Evolutionary conservation across 2,329 filamentous ascomycete species (phyloP).

Genomic region (Diaporthe sp.): DNA sequence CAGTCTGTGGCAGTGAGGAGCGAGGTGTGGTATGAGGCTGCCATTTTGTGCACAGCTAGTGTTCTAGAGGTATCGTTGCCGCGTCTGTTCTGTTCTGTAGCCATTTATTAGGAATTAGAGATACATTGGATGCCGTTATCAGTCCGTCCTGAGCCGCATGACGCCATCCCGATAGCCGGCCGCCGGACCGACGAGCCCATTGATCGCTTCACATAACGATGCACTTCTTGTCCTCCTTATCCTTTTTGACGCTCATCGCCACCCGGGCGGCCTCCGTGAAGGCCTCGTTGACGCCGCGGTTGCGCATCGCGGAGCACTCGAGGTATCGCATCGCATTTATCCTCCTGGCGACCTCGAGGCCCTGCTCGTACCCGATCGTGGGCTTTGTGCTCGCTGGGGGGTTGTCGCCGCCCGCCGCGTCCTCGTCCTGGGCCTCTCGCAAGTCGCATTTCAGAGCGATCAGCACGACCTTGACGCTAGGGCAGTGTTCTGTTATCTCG

Average conservation of each 20-base stretch:
- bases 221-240: constrained; percentile 74
- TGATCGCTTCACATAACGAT: constrained; percentile 65
- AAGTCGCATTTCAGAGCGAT: constrained; percentile 98
- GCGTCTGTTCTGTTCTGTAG: constrained; percentile 34
- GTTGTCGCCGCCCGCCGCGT: constrained; percentile 67
- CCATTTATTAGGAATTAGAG: constrained; percentile 38
- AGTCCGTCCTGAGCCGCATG: constrained; percentile 39
- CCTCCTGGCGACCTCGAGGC: constrained; percentile 89
- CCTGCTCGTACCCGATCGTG: constrained; percentile 91
- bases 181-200: constrained; percentile 27
- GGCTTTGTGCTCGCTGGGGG: constrained; percentile 69
- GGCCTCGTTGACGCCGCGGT: constrained; percentile 97
- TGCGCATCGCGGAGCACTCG: constrained; percentile 98
- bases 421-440: constrained; percentile 81
- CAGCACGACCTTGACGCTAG: constrained; percentile 92
- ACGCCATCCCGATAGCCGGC: constrained; percentile 45
- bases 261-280: constrained; percentile 98
- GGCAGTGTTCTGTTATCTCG: constrained; percentile 98
- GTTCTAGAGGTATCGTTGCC: constrained; percentile 33
- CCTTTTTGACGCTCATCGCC: constrained; percentile 80
- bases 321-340: constrained; percentile 95
- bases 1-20: constrained; percentile 82
- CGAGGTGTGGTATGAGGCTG: constrained; percentile 55
- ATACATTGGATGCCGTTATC: constrained; percentile 34
- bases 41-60: constrained; percentile 40